A percentile compares a stretch with the other conserved stretches of the same genome.
Conservation (phyloP, 2,329 filamentous ascomycete genomes). For the Phialocephala sp. region DNA sequence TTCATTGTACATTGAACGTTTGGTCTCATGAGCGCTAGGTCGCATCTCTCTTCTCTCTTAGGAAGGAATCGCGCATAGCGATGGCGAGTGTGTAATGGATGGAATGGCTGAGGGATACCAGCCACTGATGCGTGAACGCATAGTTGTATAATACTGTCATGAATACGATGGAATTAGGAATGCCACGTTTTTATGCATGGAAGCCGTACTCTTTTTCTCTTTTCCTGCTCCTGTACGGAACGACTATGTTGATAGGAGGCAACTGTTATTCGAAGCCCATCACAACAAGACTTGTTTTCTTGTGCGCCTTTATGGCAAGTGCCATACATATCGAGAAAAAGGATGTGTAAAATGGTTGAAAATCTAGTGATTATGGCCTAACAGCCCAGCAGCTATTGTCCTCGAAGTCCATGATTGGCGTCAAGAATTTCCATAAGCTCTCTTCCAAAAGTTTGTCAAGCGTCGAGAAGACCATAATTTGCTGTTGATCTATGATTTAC, state of each 20-base stretch:
- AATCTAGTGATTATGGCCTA: no score
- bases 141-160: constrained; percentile 33
- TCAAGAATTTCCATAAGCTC: no score
- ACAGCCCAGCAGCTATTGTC: no score
- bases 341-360: no score
- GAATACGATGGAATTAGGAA: constrained; percentile 17
- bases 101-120: constrained; percentile 10
- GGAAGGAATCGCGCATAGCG: constrained; percentile 25
- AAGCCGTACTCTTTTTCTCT: background rate
- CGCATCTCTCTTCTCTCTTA: constrained; percentile 29
- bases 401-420: no score
- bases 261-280: no score
- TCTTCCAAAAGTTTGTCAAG: no score
- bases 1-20: constrained; percentile 26
- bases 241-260: background rate
- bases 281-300: no score
- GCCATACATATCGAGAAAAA: no score
- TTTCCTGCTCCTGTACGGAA: background rate
- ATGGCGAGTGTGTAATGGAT: constrained; percentile 13
- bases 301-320: no score
- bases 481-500: no score
- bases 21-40: constrained; percentile 23
- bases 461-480: no score
- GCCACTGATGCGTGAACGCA: constrained; percentile 10
- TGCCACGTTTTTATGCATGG: constrained; percentile 3